Evolutionary conservation across 148 eudicot genomes (phyloP).

Genomic region (Rhododendron ferrugineum): DNA sequence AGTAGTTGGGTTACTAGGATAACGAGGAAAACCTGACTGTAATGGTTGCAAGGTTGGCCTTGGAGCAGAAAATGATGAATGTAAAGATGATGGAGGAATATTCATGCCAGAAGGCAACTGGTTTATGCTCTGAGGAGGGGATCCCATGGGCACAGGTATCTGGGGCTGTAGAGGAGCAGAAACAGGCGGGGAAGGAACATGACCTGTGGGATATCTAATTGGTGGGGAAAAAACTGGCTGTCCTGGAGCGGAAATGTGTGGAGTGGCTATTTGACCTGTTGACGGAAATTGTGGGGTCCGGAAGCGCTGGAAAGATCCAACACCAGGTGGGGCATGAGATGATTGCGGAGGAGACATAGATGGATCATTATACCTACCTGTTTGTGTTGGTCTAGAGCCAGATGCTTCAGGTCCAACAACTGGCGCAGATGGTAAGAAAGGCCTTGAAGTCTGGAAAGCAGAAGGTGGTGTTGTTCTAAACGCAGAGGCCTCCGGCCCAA

Average conservation of each 20-base stretch:
- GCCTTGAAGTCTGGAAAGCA: constrained; percentile 31
- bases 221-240: constrained; percentile 44
- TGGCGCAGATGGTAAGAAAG: constrained; percentile 43
- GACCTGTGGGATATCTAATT: constrained; percentile 43
- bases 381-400: constrained; percentile 47
- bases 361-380: constrained; percentile 28
- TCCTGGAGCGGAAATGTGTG: constrained; percentile 34
- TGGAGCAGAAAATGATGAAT: constrained; percentile 23
- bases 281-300: constrained; percentile 54
- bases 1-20: constrained; percentile 21
- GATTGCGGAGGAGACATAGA: constrained; percentile 24
- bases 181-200: constrained; percentile 18
- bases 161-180: constrained; percentile 23
- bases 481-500: constrained; percentile 53
- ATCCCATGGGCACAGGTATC: constrained; percentile 32
- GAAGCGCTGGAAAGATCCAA: constrained; percentile 53
- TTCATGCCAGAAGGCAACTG: constrained; percentile 23
- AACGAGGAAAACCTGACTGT: constrained; percentile 29
- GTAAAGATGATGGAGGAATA: constrained; percentile 17
- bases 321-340: constrained; percentile 36
- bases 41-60: constrained; percentile 29
- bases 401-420: constrained; percentile 35
- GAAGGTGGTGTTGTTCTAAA: constrained; percentile 43
- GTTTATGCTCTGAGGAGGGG: constrained; percentile 33
- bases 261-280: constrained; percentile 42